Conservation (phyloP, 805 yeast species). For the Nakazawaea populi region DNA sequence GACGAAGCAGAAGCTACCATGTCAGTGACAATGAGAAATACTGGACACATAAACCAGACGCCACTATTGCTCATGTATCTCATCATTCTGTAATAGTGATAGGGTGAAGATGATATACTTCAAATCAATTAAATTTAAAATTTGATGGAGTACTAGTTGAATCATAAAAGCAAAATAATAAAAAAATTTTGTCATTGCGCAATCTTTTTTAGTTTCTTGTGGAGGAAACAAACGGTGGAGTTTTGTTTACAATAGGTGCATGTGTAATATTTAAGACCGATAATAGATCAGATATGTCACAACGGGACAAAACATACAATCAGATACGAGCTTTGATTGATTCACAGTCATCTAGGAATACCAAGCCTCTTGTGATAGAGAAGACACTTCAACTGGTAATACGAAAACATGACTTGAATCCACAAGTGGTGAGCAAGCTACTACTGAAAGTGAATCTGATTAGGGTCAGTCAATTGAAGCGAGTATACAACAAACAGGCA, state of each 20-base stretch:
- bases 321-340: conserved; percentile 20
- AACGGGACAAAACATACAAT: conserved; percentile 13
- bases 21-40: conserved; percentile 5
- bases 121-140: background rate
- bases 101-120: background rate
- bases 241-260: too few relatives aligned
- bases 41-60: conserved; percentile 3
- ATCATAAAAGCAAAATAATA: too few relatives aligned
- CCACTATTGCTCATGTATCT: background rate
- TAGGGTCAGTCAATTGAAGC: conserved; percentile 14
- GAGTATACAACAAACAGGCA: conserved; percentile 24
- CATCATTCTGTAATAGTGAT: background rate
- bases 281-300: too few relatives aligned
- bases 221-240: too few relatives aligned
- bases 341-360: conserved; percentile 16
- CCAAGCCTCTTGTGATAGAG: conserved; percentile 15
- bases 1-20: conserved; percentile 2
- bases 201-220: too few relatives aligned
- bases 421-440: conserved; percentile 8
- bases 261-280: too few relatives aligned
- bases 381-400: background rate
- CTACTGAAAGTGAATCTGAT: conserved; percentile 6
- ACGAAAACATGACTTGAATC: conserved; percentile 9
- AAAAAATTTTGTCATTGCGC: too few relatives aligned
- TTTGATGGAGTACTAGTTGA: too few relatives aligned